Percentiles rank a stretch among this genome's conserved stretches.
These are phyloP conservation scores for Trichoderma sp. DNA, from an alignment of 2,329 filamentous ascomycete genomes.

Conservation along the genomic window DNA sequence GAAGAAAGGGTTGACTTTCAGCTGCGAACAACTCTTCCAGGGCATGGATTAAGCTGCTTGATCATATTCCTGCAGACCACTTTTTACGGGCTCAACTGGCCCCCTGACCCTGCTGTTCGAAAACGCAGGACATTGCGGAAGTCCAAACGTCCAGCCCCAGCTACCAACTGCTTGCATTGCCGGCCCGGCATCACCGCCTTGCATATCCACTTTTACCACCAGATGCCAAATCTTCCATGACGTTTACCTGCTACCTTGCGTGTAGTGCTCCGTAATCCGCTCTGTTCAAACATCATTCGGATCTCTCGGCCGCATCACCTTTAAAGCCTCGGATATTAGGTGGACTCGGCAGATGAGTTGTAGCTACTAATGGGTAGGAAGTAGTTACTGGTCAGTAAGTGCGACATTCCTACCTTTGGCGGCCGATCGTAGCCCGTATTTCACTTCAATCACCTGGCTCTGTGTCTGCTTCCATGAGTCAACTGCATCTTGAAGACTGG, in stretches of 20 bases:
- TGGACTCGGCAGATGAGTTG: background rate
- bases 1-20: background rate
- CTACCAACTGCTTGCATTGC: conserved; percentile 10
- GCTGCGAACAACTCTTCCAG: background rate
- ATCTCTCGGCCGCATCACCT: conserved; percentile 11
- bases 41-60: background rate
- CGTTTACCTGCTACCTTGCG: background rate
- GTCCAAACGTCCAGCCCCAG: background rate
- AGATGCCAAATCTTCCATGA: conserved; percentile 15
- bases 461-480: conserved; percentile 33
- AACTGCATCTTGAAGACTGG: conserved; percentile 32
- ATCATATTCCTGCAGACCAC: background rate
- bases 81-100: background rate
- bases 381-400: background rate
- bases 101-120: background rate
- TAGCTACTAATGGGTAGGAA: background rate
- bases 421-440: conserved; percentile 35
- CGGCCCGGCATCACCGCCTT: conserved; percentile 17
- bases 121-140: conserved; percentile 15
- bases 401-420: conserved; percentile 38
- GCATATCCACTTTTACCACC: conserved; percentile 7
- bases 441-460: conserved; percentile 31
- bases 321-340: background rate
- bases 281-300: conserved; percentile 2
- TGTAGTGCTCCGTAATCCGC: background rate